Conservation (phyloP, 139 green algal genomes). For the Haematococcus lacustris region DNA sequence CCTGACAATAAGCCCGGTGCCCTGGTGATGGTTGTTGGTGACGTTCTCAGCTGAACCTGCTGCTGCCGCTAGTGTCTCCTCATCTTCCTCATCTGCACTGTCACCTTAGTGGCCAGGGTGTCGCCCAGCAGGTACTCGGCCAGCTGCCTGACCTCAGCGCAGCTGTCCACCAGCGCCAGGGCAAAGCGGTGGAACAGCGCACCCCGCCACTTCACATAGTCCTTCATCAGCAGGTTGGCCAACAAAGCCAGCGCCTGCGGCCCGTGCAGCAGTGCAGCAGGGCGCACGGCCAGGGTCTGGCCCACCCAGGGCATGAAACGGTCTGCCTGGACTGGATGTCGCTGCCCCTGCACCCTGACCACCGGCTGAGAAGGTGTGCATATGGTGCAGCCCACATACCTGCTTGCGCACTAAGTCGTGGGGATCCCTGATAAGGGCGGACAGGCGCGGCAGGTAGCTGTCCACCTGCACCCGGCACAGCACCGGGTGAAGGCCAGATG, state of each 20-base stretch:
- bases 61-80: too few species aligned
- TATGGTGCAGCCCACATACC: constrained; percentile 5
- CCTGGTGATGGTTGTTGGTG: too few species aligned
- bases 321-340: too few species aligned
- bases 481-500: not conserved
- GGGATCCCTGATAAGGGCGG: constrained; percentile 63
- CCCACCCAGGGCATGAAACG: too few species aligned
- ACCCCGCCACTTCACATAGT: constrained; percentile 87
- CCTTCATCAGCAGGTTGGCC: constrained; percentile 69
- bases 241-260: constrained; percentile 73
- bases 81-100: too few species aligned
- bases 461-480: constrained; percentile 30
- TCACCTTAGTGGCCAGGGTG: constrained; percentile 43
- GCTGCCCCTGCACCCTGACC: too few species aligned
- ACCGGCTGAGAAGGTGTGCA: too few species aligned
- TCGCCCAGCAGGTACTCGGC: constrained; percentile 47
- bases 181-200: constrained; percentile 73
- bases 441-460: constrained; percentile 60
- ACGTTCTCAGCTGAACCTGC: too few species aligned
- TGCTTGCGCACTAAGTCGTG: constrained; percentile 68
- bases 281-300: too few species aligned
- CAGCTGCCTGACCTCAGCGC: constrained; percentile 26
- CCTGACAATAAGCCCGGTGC: too few species aligned
- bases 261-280: not conserved
- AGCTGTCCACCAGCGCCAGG: constrained; percentile 73